phyloP scores from a whole-genome alignment of 495 filamentous ascomycete species.

The Daldinia decipiens region DNA sequence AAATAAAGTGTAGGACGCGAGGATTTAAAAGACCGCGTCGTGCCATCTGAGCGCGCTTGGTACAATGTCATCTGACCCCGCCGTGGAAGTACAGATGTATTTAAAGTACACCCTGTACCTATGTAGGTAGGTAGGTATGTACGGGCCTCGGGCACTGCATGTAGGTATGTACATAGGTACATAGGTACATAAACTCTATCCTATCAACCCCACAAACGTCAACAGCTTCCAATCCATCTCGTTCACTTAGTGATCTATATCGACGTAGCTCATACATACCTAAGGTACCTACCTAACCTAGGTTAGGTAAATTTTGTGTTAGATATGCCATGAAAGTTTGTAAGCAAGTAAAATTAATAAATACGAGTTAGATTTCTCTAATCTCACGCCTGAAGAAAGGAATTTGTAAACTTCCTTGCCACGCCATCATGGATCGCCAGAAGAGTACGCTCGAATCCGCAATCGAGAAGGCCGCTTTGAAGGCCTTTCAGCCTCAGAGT shows the following conservation, averaged over 20 bases:
- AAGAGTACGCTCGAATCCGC: constrained; percentile 38
- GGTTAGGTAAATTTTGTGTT: not conserved
- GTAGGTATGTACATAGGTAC: too few relatives aligned
- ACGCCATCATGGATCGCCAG: constrained; percentile 18
- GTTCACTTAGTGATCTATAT: too few relatives aligned
- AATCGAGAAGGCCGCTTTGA: constrained; percentile 51
- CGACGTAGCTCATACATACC: too few relatives aligned
- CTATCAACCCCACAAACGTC: not conserved
- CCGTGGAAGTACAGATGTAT: constrained; percentile 1
- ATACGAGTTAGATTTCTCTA: not conserved
- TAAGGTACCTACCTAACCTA: too few relatives aligned
- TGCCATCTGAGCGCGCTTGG: not conserved
- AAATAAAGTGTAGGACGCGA: constrained; percentile 26
- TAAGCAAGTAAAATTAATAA: not conserved
- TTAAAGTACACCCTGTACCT: too few relatives aligned
- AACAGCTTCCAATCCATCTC: too few relatives aligned
- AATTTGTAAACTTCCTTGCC: not conserved
- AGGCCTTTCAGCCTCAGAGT: constrained; percentile 54
- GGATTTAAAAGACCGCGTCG: constrained; percentile 14
- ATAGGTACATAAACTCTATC: not conserved
- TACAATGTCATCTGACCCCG: not conserved
- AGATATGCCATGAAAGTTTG: not conserved
- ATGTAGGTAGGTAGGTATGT: too few relatives aligned
- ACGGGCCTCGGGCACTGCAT: too few relatives aligned
- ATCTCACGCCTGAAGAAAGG: not conserved